Conservation (phyloP, 2,329 filamentous ascomycete genomes). For the Diaporthe longicolla region DNA sequence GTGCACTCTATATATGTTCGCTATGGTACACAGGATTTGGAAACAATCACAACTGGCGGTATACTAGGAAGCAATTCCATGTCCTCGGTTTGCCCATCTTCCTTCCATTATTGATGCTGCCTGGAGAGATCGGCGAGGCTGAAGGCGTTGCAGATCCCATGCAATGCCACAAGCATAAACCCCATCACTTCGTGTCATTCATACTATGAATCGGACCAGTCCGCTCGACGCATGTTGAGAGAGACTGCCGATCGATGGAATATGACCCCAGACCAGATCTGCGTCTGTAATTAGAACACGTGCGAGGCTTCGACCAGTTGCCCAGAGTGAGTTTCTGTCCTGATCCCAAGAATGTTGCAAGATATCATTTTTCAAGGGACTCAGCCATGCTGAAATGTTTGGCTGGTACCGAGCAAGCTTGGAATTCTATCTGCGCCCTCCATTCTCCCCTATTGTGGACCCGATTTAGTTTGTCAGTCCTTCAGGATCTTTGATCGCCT, state of each 20-base stretch:
- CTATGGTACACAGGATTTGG: neutral
- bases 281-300: neutral
- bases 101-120: neutral
- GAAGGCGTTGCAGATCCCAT: neutral
- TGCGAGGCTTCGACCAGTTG: neutral
- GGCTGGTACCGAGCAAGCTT: neutral
- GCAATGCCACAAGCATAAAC: neutral
- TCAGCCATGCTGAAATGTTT: neutral
- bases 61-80: neutral
- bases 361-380: neutral
- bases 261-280: neutral
- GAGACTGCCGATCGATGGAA: neutral
- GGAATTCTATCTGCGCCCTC: neutral
- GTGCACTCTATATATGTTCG: neutral
- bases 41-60: neutral
- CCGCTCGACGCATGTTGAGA: neutral
- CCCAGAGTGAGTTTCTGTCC: neutral
- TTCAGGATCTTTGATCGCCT: neutral
- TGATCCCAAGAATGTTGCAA: neutral
- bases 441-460: neutral
- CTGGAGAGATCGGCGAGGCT: slow-evolving; percentile 3
- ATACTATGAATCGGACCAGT: neutral
- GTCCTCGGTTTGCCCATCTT: neutral
- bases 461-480: neutral
- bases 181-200: neutral